Evolutionary conservation across 2,329 filamentous ascomycete genomes (phyloP), one percentile per base, ranked within the genome.

Genomic region (Trichoderma harzianum): DNA sequence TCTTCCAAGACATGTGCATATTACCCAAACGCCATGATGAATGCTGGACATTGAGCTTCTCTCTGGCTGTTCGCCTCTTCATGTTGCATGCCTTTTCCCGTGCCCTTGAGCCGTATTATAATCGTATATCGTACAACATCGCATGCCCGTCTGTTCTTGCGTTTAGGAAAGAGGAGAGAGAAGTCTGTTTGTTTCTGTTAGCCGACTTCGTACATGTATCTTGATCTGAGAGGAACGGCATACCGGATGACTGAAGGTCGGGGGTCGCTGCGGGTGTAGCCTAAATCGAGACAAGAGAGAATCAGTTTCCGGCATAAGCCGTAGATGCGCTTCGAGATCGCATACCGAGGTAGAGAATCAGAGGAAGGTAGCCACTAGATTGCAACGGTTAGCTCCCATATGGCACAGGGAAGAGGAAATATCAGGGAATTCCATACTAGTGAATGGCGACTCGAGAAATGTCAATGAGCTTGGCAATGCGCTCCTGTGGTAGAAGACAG

Each of bases 391-490:
- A 87, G 83, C 74, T 73, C 65, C 10, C 6, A 24, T 65, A 21
- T n/a, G 21, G 14, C 3, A 26, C 24, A 1, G 12, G 18, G 21
- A 60, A 24, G 30, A n/a, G 7, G n/a, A 34, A 3, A 21, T 18
- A 53, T 14, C 1, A 24, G 10, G 66, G 32, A 80, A 16, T 36
- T 10, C 5, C 92, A 76, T 89, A 97, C 94, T 98, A 99, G 86
- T 99, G 96, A 80, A 99, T 92, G 73, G 93, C 94, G 78, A 98
- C 91, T 79, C 95, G 91, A 74, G 94, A 96, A 82, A 98, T 86
- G 84, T 98, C 96, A 82, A 99, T 96, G 85, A 98, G 89, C 87
- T 95, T 95, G 80, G 93, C 91, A 84, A 99, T 97, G 87, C 96
- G 94, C 91, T 99, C 96, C 95, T 98, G 78, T 76, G 67, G 65